Base-by-base conservation (phyloP, 108 stramenopile genomes). In the Nitzschia inconspicua region DNA sequence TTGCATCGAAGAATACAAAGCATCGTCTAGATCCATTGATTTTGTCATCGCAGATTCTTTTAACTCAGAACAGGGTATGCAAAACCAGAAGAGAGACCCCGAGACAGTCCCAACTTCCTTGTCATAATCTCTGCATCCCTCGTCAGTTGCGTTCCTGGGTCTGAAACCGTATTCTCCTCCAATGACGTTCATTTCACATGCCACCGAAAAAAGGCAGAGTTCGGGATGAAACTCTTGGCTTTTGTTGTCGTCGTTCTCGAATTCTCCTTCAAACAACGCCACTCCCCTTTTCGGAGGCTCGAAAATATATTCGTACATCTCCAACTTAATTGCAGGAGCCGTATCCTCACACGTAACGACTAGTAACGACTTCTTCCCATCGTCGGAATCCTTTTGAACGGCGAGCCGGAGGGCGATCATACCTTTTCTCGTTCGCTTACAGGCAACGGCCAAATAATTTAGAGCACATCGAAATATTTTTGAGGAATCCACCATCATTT, bases 81-180 rank as follows among this genome's bases (percentile, higher is more conserved):
- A 59, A 47, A 87, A 87, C 86, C 86, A 87, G 65, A 87, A 87
- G 28, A 83, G 59, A 22, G 73, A 53, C 0, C 82, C 82, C 29
- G 51, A 49, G 6, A 59, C 23, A 46, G 10, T 9, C 34, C 28
- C 47, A 32, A 46, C 43, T 22, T 59, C 48, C 19, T 23, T 25
- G 11, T 50, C 44, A 19, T 68, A 22, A 13, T 51, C 57, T 3
- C 34, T 30, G 28, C 37, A 39, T 10, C 60, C 44, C 32, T 67
- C 76, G n/a, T 51, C 44, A 29, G 46, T 48, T 2, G 16, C 59
- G 0, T 13, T 11, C 1, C 68, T 46, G 4, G 78, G 72, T 16
- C 73, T 76, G 40, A 67, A 82, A 18, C 81, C 81, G 64, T 70
- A 88, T 42, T 77, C 68, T 9, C 87, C 86, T 11, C 77, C 82